Conservation (phyloP, 179 eudicot genomes). For the Silene noctiflora region DNA sequence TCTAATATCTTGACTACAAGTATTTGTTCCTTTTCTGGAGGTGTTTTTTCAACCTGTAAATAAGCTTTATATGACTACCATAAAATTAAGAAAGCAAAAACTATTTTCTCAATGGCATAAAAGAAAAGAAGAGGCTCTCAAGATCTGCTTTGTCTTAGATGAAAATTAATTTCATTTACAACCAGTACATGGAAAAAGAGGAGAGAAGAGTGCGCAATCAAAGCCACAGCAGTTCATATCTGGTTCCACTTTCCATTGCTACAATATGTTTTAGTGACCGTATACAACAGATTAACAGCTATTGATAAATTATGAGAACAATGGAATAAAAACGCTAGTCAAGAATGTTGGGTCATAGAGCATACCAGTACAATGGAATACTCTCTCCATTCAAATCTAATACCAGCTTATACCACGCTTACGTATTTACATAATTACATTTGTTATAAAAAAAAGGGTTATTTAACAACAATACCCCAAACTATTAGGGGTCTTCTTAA, state of each 20-base stretch:
- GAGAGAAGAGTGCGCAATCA: neutral
- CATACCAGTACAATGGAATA: neutral
- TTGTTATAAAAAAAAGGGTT: no score
- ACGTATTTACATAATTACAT: no score
- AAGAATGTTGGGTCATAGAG: neutral
- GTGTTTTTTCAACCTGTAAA: constrained; percentile 59
- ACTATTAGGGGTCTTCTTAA: no score
- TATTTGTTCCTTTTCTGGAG: constrained; percentile 79
- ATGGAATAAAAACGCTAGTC: neutral
- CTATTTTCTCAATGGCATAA: neutral
- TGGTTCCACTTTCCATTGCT: neutral
- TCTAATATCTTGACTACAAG: constrained; percentile 71
- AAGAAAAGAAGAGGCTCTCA: neutral
- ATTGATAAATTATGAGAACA: neutral
- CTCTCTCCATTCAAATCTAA: no score
- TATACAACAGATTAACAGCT: no score
- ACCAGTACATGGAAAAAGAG: neutral
- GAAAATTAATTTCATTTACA: neutral
- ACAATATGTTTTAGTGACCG: no score
- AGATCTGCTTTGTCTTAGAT: neutral
- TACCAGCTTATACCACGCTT: no score
- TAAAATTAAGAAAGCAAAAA: neutral
- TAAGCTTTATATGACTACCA: constrained; percentile 5
- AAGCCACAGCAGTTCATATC: neutral
- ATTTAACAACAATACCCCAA: no score